Percentiles rank a stretch among this genome's conserved stretches.
Conservation (phyloP, 192 early-diverging fungal species). For the Mortierella alpina region DNA sequence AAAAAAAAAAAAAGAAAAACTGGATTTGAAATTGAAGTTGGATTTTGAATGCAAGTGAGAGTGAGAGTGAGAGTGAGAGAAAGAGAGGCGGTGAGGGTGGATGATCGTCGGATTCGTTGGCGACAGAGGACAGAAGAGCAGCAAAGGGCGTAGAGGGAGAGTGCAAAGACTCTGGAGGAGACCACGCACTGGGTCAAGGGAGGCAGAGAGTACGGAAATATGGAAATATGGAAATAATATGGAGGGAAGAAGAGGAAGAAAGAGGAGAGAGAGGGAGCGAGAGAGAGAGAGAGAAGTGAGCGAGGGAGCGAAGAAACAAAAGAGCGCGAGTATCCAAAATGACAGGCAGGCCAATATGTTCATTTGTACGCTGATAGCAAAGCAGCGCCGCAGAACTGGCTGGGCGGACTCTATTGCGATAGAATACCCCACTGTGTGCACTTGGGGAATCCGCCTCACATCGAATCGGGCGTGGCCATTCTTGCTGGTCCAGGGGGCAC, state of each 20-base stretch:
- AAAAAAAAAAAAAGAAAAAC: neutral
- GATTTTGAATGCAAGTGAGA: slow-evolving; percentile 14
- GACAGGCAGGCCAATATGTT: too few relatives aligned
- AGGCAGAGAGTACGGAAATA: neutral
- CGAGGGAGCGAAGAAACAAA: neutral
- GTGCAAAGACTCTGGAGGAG: neutral
- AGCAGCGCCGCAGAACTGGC: neutral
- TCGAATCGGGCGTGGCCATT: too few relatives aligned
- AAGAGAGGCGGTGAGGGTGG: too few relatives aligned
- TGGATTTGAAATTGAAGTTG: neutral
- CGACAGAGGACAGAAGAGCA: neutral
- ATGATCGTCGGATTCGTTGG: neutral
- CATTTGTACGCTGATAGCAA: too few relatives aligned
- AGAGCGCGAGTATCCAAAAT: neutral
- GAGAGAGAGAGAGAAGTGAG: slow-evolving; percentile 4
- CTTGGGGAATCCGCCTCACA: neutral
- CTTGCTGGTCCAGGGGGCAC: too few relatives aligned
- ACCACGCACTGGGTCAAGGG: neutral
- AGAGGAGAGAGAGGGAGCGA: neutral
- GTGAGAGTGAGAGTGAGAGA: neutral
- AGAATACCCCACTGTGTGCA: slow-evolving; percentile 9
- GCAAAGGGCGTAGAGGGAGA: neutral
- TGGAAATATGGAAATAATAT: neutral
- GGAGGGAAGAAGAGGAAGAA: neutral
- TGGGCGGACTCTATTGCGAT: neutral